phyloP scores from a whole-genome alignment of 352 stramenopile species.

The Phytophthora crassamura region DNA sequence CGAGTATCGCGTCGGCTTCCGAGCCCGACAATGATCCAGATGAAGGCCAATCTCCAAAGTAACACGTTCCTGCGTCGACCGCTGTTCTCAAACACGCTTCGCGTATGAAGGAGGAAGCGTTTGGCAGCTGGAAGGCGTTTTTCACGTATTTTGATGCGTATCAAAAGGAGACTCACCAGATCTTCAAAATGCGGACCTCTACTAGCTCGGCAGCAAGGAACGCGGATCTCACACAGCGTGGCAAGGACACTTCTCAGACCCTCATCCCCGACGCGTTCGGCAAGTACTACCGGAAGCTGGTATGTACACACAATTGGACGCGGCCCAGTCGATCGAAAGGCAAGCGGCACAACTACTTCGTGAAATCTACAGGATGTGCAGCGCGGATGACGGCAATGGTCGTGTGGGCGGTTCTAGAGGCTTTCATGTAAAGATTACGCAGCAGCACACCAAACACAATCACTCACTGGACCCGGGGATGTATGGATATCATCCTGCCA shows the following conservation, averaged over 20 bases:
- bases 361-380: neutral
- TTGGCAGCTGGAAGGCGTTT: conserved; percentile 2
- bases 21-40: too few species aligned
- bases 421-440: neutral
- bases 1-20: too few species aligned
- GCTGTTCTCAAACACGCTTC: neutral
- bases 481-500: neutral
- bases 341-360: conserved; percentile 1
- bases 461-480: neutral
- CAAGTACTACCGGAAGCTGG: conserved; percentile 1
- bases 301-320: conserved; percentile 4
- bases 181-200: neutral
- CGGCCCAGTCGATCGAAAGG: neutral
- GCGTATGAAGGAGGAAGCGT: neutral
- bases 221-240: neutral
- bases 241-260: neutral
- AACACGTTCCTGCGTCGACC: too few species aligned
- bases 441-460: neutral
- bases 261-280: neutral
- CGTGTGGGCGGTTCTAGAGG: neutral
- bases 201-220: neutral
- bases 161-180: neutral
- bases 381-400: neutral
- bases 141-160: neutral
- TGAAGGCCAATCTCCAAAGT: too few species aligned